These are phyloP conservation scores for Colletotrichum lini DNA, from an alignment of 2,329 filamentous ascomycete species.

Conservation along the genomic window DNA sequence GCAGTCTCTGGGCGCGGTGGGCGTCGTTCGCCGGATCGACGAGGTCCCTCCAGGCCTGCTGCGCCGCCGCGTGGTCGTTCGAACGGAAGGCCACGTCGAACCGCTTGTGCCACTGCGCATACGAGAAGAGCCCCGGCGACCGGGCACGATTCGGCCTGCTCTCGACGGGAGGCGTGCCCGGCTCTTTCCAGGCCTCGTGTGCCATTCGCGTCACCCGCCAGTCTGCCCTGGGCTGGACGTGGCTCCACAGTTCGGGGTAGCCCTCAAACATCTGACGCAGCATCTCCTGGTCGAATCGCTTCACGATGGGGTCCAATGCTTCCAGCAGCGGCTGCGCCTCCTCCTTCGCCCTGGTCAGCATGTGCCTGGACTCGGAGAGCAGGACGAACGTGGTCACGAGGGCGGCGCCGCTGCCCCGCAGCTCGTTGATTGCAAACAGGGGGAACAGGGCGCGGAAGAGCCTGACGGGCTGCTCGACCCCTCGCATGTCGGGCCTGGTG, in stretches of 20 bases:
- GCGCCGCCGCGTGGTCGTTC: slow-evolving; percentile 19
- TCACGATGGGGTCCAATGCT: slow-evolving; percentile 31
- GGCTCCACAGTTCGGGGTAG: slow-evolving; percentile 30
- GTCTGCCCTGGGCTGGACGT: slow-evolving; percentile 31
- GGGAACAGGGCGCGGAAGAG: slow-evolving; percentile 27
- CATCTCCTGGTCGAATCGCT: slow-evolving; percentile 33
- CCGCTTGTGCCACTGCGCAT: slow-evolving; percentile 38
- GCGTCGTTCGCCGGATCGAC: slow-evolving; percentile 46
- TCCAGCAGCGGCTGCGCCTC: slow-evolving; percentile 23
- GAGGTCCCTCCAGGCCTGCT: slow-evolving; percentile 51
- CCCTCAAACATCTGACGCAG: slow-evolving; percentile 30
- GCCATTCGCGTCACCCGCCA: slow-evolving; percentile 35
- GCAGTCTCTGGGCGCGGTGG: slow-evolving; percentile 48
- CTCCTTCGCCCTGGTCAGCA: not conserved
- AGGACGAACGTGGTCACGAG: slow-evolving; percentile 40
- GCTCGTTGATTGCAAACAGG: not conserved
- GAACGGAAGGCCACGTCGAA: slow-evolving; percentile 30
- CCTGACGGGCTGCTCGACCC: slow-evolving; percentile 33
- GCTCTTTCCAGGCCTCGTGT: slow-evolving; percentile 22
- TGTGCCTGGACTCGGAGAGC: slow-evolving; percentile 28
- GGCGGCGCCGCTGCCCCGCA: slow-evolving; percentile 18
- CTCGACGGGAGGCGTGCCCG: not conserved
- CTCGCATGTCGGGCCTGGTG: slow-evolving; percentile 46
- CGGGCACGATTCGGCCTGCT: not conserved
- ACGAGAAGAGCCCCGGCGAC: slow-evolving; percentile 21